These are phyloP conservation scores for Wickerhamomyces sp. DNA, from an alignment of 1,139 yeast species.

Conservation along the genomic window DNA sequence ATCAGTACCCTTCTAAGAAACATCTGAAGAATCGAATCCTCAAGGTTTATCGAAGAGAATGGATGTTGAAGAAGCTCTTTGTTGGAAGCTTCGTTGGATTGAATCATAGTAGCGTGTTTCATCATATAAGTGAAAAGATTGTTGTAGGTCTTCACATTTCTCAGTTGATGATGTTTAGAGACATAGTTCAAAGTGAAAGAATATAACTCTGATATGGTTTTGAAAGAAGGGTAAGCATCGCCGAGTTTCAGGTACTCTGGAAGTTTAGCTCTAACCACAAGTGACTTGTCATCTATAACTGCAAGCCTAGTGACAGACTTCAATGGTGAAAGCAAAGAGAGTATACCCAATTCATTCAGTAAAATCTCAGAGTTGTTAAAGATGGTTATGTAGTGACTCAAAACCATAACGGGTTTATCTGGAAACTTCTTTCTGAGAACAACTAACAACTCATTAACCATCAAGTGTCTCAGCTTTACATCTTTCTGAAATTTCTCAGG, in stretches of 20 bases:
- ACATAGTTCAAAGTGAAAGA: slow-evolving; percentile 9
- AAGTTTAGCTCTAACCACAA: slow-evolving; percentile 13
- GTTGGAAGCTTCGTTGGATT: background rate
- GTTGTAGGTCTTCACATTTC: background rate
- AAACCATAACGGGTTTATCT: slow-evolving; percentile 12
- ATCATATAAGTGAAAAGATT: slow-evolving; percentile 9
- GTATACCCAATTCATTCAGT: slow-evolving; percentile 15
- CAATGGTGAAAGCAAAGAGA: slow-evolving; percentile 6
- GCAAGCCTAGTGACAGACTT: background rate
- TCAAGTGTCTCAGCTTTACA: slow-evolving; percentile 1
- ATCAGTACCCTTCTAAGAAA: slow-evolving; percentile 11
- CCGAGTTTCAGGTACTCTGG: slow-evolving; percentile 8
- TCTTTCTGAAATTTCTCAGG: slow-evolving; percentile 5
- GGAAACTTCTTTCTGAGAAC: slow-evolving; percentile 17
- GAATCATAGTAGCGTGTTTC: background rate
- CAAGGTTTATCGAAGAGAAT: slow-evolving; percentile 7
- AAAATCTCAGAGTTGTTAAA: slow-evolving; percentile 10
- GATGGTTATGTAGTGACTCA: slow-evolving; percentile 18
- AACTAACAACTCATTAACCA: slow-evolving; percentile 14
- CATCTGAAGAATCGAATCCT: slow-evolving; percentile 12
- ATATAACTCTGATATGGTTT: slow-evolving; percentile 16
- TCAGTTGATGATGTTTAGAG: slow-evolving; percentile 3
- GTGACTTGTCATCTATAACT: background rate
- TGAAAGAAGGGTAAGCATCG: slow-evolving; percentile 7
- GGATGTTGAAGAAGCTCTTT: slow-evolving; percentile 6